A percentile compares a stretch with the other conserved stretches of the same genome.
Conservation (phyloP, 2,329 filamentous ascomycete species). For the Cladosporium cucumerinum region DNA sequence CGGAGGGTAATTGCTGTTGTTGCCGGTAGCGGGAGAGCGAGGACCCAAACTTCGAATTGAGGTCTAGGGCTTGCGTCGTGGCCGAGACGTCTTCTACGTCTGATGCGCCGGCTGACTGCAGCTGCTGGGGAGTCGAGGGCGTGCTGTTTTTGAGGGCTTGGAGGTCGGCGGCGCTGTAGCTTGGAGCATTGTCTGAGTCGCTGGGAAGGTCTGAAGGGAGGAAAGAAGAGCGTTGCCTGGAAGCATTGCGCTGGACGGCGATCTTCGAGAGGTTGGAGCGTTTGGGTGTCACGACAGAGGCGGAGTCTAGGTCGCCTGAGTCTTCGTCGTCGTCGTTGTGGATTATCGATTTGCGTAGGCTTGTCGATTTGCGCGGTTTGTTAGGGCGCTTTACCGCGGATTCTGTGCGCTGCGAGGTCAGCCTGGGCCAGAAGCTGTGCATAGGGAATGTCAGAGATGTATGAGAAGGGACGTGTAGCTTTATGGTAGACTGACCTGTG, state of each 20-base stretch:
- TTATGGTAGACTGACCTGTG: conserved; percentile 25
- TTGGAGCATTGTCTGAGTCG: conserved; percentile 60
- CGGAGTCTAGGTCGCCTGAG: conserved; percentile 35
- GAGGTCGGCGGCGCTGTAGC: conserved; percentile 82
- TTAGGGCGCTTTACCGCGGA: conserved; percentile 53
- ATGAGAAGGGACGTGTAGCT: conserved; percentile 7
- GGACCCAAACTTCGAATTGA: conserved; percentile 57
- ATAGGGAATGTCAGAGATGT: conserved; percentile 21
- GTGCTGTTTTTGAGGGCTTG: conserved; percentile 83
- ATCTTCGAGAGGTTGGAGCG: conserved; percentile 60
- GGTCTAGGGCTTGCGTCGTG: conserved; percentile 42
- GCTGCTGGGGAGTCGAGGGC: conserved; percentile 71
- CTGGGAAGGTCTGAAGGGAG: conserved; percentile 48
- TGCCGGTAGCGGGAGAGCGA: conserved; percentile 34
- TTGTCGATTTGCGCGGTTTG: conserved; percentile 67
- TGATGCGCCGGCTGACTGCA: conserved; percentile 35
- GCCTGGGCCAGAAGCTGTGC: conserved; percentile 27
- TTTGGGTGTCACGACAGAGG: conserved; percentile 59
- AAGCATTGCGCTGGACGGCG: conserved; percentile 64
- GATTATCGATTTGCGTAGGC: conserved; percentile 63
- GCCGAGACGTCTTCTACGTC: conserved; percentile 47
- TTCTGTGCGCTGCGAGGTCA: conserved; percentile 43
- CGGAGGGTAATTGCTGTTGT: conserved; percentile 31
- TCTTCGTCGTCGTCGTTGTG: conserved; percentile 49
- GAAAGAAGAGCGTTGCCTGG: conserved; percentile 47